Base-by-base conservation (phyloP, 306 rosid species). In the Rubus parviflorus region DNA sequence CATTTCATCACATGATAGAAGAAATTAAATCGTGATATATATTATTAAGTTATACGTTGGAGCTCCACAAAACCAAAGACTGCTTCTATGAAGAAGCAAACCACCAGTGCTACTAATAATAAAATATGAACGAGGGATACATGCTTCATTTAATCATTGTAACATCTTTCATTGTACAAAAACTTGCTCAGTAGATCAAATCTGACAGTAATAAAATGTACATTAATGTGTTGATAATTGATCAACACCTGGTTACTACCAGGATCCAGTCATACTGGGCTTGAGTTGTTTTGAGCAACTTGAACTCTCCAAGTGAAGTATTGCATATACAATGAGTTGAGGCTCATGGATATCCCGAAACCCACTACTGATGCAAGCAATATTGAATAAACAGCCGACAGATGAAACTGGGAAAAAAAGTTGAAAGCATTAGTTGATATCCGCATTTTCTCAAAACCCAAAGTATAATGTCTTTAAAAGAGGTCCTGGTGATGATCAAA, bases 311-410 rank as follows among this genome's bases (percentile, higher is more conserved):
- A 90, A 8, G 85, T 67, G 68, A 74, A 80, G 82, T 77, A 92
- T 35, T 88, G 91, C 76, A 90, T 83, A 74, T 86, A 92, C 61
- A 83, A 19, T 66, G 88, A 74, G 83, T 95, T 95, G 82, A 95
- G 73, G 54, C 86, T 81, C 96, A 92, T 92, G 53, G 98, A 82
- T 81, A 86, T 37, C 70, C 97, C 98, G 62, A 89, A 95, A 49
- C 98, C 97, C 79, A 89, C 35, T 58, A 90, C 83, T 25, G 98
- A 79, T 69, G 98, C 88, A 53, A 94, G 87, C 62, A 94, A 64
- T 64, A 94, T 85, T 23, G 98, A 87, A 83, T 88, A 89, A 35
- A 94, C 76, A 68, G 93, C 91, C 41, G 49, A 70, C 82, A 94
- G 79, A 76, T 89, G 88, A 75, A 94, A 75, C 98, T 94, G 95